A percentile compares a stretch with the other conserved stretches of the same genome.
phyloP scores from a whole-genome alignment of 352 stramenopile genomes.

The Phytophthora quininea region DNA sequence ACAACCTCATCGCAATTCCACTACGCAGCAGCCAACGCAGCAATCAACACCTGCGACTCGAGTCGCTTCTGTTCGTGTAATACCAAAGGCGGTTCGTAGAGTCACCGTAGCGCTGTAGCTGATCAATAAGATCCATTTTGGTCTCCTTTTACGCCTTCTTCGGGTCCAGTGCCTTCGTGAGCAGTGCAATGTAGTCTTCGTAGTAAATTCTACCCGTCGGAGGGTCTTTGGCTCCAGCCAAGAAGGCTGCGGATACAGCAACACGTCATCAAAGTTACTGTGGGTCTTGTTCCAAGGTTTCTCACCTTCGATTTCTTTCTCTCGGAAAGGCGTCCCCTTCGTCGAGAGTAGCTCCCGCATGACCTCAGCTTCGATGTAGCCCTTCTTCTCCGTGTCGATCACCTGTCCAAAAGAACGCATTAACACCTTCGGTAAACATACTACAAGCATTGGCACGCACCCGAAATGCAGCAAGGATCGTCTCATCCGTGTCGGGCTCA shows the following conservation, averaged over 20 bases:
- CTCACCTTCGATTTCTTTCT: conserved; percentile 90
- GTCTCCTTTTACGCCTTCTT: conserved; percentile 28
- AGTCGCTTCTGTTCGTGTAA: conserved; percentile 15
- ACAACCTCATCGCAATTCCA: neutral
- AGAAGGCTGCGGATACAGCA: conserved; percentile 53
- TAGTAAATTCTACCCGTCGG: conserved; percentile 92
- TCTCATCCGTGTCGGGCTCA: conserved; percentile 88
- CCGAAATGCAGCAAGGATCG: conserved; percentile 81
- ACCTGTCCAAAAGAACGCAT: conserved; percentile 30
- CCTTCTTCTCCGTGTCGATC: conserved; percentile 80
- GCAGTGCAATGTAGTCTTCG: conserved; percentile 90
- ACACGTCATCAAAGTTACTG: neutral
- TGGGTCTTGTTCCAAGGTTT: neutral
- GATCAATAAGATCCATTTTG: neutral
- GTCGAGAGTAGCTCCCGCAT: conserved; percentile 90
- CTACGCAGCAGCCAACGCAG: conserved; percentile 1
- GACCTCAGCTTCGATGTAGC: conserved; percentile 90
- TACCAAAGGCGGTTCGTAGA: conserved; percentile 38
- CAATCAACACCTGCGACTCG: conserved; percentile 10
- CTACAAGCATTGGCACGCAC: conserved; percentile 15
- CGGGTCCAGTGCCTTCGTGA: conserved; percentile 61
- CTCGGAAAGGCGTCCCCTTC: conserved; percentile 90
- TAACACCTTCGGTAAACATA: no score
- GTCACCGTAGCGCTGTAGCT: conserved; percentile 50
- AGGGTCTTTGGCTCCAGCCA: conserved; percentile 81